Percentiles rank a stretch among this genome's conserved stretches.
Evolutionary conservation across 23 red algal genomes (phyloP).

Genomic region (Gracilaria caudata): DNA sequence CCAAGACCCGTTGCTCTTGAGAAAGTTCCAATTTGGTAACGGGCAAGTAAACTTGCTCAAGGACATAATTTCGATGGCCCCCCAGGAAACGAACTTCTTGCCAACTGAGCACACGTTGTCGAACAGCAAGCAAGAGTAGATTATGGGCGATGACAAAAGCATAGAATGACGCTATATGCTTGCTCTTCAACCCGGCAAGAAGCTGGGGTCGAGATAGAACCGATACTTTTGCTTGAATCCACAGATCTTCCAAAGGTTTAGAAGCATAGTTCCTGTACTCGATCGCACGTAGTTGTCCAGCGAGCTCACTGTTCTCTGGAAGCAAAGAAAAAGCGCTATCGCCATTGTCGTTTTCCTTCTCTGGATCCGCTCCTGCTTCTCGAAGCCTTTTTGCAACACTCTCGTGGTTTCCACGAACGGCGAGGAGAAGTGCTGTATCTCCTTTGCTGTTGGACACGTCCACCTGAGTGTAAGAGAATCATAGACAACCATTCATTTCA

Average conservation of each 20-base stretch:
- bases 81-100: not conserved
- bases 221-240: not conserved
- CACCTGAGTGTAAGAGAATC: not conserved
- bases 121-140: slow-evolving; percentile 7
- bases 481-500: not conserved
- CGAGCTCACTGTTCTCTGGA: not conserved
- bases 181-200: not conserved
- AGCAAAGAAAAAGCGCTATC: not conserved
- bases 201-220: not conserved
- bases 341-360: not conserved
- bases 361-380: not conserved
- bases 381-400: not conserved
- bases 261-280: not conserved
- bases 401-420: not conserved
- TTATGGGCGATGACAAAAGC: not conserved
- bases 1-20: not conserved
- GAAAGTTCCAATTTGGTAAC: slow-evolving; percentile 13
- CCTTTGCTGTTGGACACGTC: not conserved
- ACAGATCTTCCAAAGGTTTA: not conserved
- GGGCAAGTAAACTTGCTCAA: slow-evolving; percentile 22
- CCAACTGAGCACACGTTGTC: slow-evolving; percentile 4
- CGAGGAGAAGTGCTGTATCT: not conserved
- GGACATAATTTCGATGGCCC: slow-evolving; percentile 12
- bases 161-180: not conserved
- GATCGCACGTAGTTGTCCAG: not conserved